Evolutionary conservation across 1,284 basidiomycete genomes (phyloP).

Genomic region (Rugosomyces carneus): DNA sequence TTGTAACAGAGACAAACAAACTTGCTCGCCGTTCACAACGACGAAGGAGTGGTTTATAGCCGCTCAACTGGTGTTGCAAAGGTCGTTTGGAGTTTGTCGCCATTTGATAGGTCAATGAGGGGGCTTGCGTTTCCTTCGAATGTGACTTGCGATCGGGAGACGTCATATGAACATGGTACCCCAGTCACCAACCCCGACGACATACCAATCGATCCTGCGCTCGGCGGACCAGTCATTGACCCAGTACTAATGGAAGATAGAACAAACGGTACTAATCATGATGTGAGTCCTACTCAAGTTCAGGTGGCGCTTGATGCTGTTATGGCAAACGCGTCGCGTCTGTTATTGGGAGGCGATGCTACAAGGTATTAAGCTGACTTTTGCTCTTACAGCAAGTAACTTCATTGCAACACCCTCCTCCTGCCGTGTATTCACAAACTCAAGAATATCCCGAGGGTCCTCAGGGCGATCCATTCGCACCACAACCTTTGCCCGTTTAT

Average conservation of each 20-base stretch:
- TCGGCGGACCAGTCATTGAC: slow-evolving; percentile 46
- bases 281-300: slow-evolving; percentile 24
- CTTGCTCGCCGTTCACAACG: slow-evolving; percentile 35
- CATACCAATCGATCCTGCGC: slow-evolving; percentile 70
- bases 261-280: slow-evolving; percentile 13
- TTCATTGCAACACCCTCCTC: slow-evolving; percentile 16
- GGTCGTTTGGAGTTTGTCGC: slow-evolving; percentile 12
- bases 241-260: slow-evolving; percentile 38
- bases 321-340: slow-evolving; percentile 47
- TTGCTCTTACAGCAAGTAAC: slow-evolving; percentile 19
- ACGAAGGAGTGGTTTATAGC: slow-evolving; percentile 24
- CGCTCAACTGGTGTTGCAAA: slow-evolving; percentile 10
- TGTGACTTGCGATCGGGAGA: slow-evolving; percentile 42
- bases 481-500: slow-evolving; percentile 46
- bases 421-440: slow-evolving; percentile 30
- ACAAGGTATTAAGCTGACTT: slow-evolving; percentile 16
- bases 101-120: slow-evolving; percentile 38
- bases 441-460: slow-evolving; percentile 61
- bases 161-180: slow-evolving; percentile 50
- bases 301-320: slow-evolving; percentile 9
- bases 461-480: slow-evolving; percentile 76
- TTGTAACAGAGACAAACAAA: slow-evolving; percentile 35
- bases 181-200: slow-evolving; percentile 49
- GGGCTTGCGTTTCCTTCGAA: slow-evolving; percentile 53
- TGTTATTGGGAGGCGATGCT: slow-evolving; percentile 20